A percentile compares a stretch with the other conserved stretches of the same genome.
These are phyloP conservation scores for Cornus controversa DNA, from an alignment of 148 eudicot genomes.

Conservation along the genomic window DNA sequence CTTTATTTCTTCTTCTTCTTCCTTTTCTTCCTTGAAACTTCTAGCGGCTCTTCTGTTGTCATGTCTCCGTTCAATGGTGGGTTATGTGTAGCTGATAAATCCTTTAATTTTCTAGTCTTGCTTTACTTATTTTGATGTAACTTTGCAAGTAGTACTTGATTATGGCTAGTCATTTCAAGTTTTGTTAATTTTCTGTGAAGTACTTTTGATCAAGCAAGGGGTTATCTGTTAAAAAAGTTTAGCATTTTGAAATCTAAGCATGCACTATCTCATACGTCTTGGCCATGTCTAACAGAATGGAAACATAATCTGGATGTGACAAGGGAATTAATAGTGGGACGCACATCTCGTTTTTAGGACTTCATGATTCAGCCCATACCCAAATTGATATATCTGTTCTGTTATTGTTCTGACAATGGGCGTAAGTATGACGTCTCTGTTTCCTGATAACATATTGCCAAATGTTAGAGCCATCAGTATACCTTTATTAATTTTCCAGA, in stretches of 20 bases:
- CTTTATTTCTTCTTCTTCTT: not conserved
- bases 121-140: not conserved
- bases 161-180: not conserved
- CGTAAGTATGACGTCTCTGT: not conserved
- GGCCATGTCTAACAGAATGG: not conserved
- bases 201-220: not conserved
- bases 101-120: too few species aligned
- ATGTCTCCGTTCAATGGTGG: not conserved
- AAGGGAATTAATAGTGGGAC: not conserved
- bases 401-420: not conserved
- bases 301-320: not conserved
- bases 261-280: not conserved
- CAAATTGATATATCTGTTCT: not conserved
- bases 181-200: too few species aligned
- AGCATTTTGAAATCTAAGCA: not conserved
- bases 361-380: not conserved
- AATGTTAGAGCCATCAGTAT: not conserved
- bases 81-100: too few species aligned
- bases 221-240: not conserved
- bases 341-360: not conserved
- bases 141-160: not conserved
- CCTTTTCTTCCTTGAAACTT: not conserved
- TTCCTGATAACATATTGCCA: not conserved
- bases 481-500: not conserved
- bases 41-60: not conserved